A percentile compares a stretch with the other conserved stretches of the same genome.
Evolutionary conservation across 2,329 filamentous ascomycete genomes (phyloP).

Genomic region (Endothia cerciana): DNA sequence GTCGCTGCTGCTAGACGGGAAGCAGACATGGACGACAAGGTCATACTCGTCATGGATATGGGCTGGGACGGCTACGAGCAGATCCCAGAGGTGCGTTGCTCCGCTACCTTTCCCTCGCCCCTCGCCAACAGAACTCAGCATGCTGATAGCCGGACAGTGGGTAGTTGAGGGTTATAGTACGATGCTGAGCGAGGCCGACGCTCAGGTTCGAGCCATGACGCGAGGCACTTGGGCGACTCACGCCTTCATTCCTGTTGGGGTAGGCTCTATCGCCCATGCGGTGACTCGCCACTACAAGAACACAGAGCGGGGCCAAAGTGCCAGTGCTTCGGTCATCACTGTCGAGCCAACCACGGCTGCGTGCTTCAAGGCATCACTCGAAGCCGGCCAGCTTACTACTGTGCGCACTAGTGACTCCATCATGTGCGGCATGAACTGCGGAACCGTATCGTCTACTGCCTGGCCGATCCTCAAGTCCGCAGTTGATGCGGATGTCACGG

Average conservation of each 20-base stretch:
- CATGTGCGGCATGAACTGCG: conserved; percentile 76
- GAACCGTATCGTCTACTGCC: conserved; percentile 66
- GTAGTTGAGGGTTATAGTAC: conserved; percentile 79
- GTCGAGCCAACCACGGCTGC: conserved; percentile 72
- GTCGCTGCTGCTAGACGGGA: conserved; percentile 53
- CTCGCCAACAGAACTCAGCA: neutral
- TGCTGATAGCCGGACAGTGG: conserved; percentile 50
- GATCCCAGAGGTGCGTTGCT: conserved; percentile 57
- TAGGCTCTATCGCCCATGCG: conserved; percentile 73
- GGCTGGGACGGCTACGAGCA: conserved; percentile 68
- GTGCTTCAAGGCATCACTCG: conserved; percentile 59
- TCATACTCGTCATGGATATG: conserved; percentile 70
- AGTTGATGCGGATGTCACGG: conserved; percentile 62
- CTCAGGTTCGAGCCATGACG: conserved; percentile 54
- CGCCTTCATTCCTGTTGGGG: conserved; percentile 70
- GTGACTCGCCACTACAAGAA: conserved; percentile 67
- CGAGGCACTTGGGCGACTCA: conserved; percentile 46
- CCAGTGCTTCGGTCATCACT: conserved; percentile 54
- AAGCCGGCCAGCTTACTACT: conserved; percentile 49
- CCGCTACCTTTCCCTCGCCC: neutral
- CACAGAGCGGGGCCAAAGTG: conserved; percentile 9
- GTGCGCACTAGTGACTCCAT: conserved; percentile 65
- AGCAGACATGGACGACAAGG: conserved; percentile 42
- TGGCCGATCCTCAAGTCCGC: conserved; percentile 64
- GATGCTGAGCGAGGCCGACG: conserved; percentile 70